Base-by-base conservation (phyloP, 345 rosid species). In the Bruguiera parviflora region DNA sequence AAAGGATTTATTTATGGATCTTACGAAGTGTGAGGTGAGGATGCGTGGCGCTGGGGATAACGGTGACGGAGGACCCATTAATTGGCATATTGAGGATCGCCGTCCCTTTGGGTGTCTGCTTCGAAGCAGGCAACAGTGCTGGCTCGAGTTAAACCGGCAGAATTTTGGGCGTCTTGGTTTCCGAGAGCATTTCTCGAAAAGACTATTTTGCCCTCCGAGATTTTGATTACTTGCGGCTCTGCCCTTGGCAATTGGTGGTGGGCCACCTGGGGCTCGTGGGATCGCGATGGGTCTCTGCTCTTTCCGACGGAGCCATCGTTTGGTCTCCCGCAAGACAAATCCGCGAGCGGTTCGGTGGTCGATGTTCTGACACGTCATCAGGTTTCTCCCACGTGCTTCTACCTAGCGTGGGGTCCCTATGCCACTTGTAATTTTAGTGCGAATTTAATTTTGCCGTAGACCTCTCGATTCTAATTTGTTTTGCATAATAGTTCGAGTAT, bases 61-160 rank as follows among this genome's bases (percentile, higher is more conserved):
- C 75, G 78, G 82, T 56, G 49, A 72, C 32, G 61, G 3, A 18
- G 33, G 6, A 9, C 18, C 19, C 31, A 3, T 56, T 2, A 11
- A 19, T 9, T 9, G 6, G 25, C 37, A 10, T 67, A 64, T 71
- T 83, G 88, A 80, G 81, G 61, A 53, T 46, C 69, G 77, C 85
- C 86, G 88, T 83, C 84, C 71, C 71, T 79, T 64, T 79, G 70
- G 64, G 79, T 85, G 89, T 86, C 79, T 86, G 86, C 84, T 86
- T 81, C 84, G 81, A 69, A 73, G 79, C 86, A 83, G 84, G 90
- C 87, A 87, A 84, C 89, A 82, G 61, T 68, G 82, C 19, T 86
- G 79, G 89, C 83, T 78, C 75, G 73, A 78, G 72, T 79, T 80
- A 81, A 77, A 79, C 87, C 80, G 78, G 75, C 75, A 82, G 79